A percentile compares a stretch with the other conserved stretches of the same genome.
Conservation (phyloP, 106 monocot species). For the Dioscorea zingiberensis region DNA sequence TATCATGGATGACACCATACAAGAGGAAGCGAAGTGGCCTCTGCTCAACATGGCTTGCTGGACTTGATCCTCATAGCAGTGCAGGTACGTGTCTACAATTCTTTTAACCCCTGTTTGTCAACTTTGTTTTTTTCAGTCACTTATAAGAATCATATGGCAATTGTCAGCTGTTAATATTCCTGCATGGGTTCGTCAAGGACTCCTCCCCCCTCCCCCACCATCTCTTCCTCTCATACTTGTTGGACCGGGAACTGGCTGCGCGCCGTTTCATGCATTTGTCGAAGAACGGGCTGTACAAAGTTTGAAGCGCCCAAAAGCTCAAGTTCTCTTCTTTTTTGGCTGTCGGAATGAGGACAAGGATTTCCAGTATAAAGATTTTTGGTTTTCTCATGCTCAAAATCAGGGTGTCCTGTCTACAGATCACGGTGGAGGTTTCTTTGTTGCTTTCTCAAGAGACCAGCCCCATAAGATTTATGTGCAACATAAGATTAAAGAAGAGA, state of each 20-base stretch:
- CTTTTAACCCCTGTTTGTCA: too few species aligned
- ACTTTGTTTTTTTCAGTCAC: background rate
- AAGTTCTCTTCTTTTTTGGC: constrained; percentile 81
- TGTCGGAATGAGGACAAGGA: too few species aligned
- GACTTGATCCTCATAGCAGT: constrained; percentile 49
- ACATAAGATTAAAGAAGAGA: constrained; percentile 88
- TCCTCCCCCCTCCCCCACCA: constrained; percentile 62
- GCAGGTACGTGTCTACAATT: constrained; percentile 18
- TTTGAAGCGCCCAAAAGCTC: constrained; percentile 26
- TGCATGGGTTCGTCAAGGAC: constrained; percentile 69
- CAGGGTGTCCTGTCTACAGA: constrained; percentile 53
- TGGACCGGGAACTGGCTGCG: constrained; percentile 92
- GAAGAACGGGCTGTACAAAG: constrained; percentile 55
- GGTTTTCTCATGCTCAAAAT: constrained; percentile 46
- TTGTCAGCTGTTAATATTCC: constrained; percentile 50
- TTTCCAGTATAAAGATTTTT: constrained; percentile 67
- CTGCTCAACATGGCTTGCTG: constrained; percentile 88
- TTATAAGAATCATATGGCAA: background rate
- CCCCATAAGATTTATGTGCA: constrained; percentile 81
- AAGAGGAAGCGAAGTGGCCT: constrained; percentile 66
- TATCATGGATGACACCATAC: constrained; percentile 70
- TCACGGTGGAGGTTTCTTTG: constrained; percentile 85
- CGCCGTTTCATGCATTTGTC: constrained; percentile 81
- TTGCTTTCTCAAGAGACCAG: constrained; percentile 90
- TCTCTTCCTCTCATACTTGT: constrained; percentile 73